Percentiles rank a stretch among this genome's conserved stretches.
phyloP scores from a whole-genome alignment of 306 rosid species.

The Amphicarpaea edgeworthii region DNA sequence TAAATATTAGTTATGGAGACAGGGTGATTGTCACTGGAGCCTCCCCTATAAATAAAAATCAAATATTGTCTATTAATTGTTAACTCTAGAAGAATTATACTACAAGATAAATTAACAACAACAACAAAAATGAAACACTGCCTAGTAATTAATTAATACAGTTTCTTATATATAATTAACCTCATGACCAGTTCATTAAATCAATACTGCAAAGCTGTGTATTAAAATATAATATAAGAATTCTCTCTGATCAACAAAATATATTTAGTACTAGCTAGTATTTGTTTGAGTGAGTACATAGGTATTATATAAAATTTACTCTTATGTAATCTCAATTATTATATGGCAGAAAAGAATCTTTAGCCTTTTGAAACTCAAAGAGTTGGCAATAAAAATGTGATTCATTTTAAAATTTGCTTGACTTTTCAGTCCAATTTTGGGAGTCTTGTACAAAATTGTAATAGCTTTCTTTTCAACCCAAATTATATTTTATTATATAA shows the following conservation, averaged over 20 bases:
- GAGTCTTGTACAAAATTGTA: conserved; percentile 26
- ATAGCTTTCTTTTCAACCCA: conserved; percentile 2
- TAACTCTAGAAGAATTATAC: neutral
- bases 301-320: conserved; percentile 14
- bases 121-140: neutral
- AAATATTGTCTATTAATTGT: neutral
- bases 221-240: conserved; percentile 37
- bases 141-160: conserved; percentile 8
- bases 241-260: conserved; percentile 36
- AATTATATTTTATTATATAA: too few species aligned
- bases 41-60: conserved; percentile 25
- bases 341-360: conserved; percentile 18
- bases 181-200: conserved; percentile 27
- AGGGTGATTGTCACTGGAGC: conserved; percentile 41
- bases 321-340: neutral
- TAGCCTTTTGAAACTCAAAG: conserved; percentile 48
- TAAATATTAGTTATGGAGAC: conserved; percentile 52
- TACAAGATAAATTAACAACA: neutral
- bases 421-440: conserved; percentile 46
- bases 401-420: conserved; percentile 20
- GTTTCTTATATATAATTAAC: conserved; percentile 30
- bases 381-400: conserved; percentile 14
- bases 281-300: neutral
- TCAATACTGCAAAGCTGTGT: neutral
- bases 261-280: too few species aligned